A percentile compares a stretch with the other conserved stretches of the same genome.
phyloP scores from a whole-genome alignment of 192 early-diverging fungal genomes.

The Pilaira anomala region DNA sequence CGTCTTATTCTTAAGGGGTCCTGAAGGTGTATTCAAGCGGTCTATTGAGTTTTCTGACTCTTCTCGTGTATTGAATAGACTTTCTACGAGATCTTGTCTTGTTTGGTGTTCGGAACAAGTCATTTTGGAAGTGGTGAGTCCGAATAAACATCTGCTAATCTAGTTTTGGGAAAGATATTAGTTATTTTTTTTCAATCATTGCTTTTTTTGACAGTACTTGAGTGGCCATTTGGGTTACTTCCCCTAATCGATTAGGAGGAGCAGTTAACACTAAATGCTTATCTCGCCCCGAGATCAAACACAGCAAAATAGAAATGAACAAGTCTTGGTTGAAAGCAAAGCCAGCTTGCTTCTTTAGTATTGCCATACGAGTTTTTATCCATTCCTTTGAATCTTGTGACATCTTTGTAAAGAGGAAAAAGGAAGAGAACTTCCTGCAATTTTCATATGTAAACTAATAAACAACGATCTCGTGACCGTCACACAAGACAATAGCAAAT shows the following conservation, averaged over 20 bases:
- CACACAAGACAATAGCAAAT: no score
- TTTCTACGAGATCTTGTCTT: constrained; percentile 28
- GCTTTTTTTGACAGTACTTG: constrained; percentile 31
- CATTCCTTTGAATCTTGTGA: constrained; percentile 35
- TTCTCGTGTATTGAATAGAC: constrained; percentile 14
- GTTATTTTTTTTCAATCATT: no score
- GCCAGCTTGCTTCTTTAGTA: constrained; percentile 37
- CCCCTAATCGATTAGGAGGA: constrained; percentile 33
- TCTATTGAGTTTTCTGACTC: constrained; percentile 17
- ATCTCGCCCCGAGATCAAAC: constrained; percentile 43
- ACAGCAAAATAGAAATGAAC: constrained; percentile 54
- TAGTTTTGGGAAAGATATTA: not conserved
- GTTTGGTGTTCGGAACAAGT: constrained; percentile 40
- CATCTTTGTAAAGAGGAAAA: not conserved
- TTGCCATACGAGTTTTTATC: constrained; percentile 45
- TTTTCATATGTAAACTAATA: no score
- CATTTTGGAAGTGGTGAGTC: constrained; percentile 43
- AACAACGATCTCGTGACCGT: no score
- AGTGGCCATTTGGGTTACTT: constrained; percentile 45
- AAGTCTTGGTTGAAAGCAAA: constrained; percentile 51
- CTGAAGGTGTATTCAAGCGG: not conserved
- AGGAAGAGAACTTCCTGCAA: no score
- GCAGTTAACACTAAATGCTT: constrained; percentile 51
- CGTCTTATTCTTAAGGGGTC: not conserved
- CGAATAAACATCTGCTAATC: constrained; percentile 45